Conservation (phyloP, 257 asterid genomes). For the Petunia axillaris region DNA sequence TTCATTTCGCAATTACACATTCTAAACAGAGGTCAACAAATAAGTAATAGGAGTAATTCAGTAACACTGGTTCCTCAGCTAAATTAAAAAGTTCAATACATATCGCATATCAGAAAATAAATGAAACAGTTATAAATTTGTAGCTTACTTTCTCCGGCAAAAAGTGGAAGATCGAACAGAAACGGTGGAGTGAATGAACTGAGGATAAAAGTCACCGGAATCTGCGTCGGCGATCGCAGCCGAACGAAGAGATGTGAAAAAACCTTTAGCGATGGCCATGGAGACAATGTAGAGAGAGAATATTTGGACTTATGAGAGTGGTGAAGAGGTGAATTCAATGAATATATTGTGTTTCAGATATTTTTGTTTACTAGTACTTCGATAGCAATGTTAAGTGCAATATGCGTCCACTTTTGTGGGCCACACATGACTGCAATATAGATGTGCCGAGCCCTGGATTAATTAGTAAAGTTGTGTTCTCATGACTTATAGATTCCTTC, state of each 20-base stretch:
- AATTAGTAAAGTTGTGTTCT: too few species aligned
- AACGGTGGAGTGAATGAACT: conserved; percentile 27
- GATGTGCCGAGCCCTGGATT: too few species aligned
- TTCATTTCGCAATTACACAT: too few species aligned
- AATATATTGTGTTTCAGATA: neutral
- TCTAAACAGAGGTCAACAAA: too few species aligned
- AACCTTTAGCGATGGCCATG: conserved; percentile 63
- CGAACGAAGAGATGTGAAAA: conserved; percentile 45
- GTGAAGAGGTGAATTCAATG: neutral
- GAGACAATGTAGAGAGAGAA: neutral
- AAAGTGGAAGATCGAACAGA: neutral
- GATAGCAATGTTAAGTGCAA: neutral
- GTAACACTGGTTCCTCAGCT: too few species aligned
- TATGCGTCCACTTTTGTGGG: neutral
- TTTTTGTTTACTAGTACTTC: neutral
- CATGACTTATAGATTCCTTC: too few species aligned
- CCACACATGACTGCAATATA: neutral
- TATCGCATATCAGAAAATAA: too few species aligned
- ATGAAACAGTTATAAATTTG: neutral
- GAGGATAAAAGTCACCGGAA: conserved; percentile 26
- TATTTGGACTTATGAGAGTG: conserved; percentile 10
- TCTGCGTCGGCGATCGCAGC: conserved; percentile 41
- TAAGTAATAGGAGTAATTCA: too few species aligned
- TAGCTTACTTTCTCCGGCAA: conserved; percentile 40
- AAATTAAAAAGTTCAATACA: too few species aligned